Conservation (phyloP, 2,329 filamentous ascomycete genomes). For the Penicillium sclerotigenum region DNA sequence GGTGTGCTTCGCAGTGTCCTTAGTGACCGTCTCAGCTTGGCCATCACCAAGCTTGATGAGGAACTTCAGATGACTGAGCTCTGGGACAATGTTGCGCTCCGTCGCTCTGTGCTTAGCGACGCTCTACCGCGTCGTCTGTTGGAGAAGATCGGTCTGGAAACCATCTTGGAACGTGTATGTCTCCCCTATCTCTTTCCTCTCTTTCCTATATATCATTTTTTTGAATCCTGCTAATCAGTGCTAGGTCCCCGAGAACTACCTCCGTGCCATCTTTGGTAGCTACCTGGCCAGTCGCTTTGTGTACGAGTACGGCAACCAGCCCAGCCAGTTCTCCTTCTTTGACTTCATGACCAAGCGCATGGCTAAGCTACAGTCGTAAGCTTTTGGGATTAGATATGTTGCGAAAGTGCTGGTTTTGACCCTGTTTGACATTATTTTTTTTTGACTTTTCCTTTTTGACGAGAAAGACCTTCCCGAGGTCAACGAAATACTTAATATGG, state of each 20-base stretch:
- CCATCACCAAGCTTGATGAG: conserved; percentile 95
- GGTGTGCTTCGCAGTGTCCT: conserved; percentile 78
- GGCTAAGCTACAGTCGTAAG: conserved; percentile 29
- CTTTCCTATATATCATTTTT: too few relatives aligned
- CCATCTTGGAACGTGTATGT: conserved; percentile 73
- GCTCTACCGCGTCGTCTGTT: conserved; percentile 81
- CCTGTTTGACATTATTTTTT: not conserved
- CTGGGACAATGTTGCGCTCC: conserved; percentile 78
- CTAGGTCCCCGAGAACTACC: conserved; percentile 81
- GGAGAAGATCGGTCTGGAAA: conserved; percentile 86
- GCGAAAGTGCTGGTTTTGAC: not conserved
- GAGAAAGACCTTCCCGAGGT: conserved; percentile 1
- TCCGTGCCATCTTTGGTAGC: conserved; percentile 92
- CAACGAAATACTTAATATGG: conserved; percentile 11
- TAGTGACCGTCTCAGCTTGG: conserved; percentile 83
- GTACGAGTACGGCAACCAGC: conserved; percentile 88
- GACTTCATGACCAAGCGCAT: conserved; percentile 62
- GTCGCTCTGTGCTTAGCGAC: conserved; percentile 74
- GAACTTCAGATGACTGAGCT: conserved; percentile 90
- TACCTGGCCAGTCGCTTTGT: conserved; percentile 94
- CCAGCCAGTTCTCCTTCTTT: conserved; percentile 97
- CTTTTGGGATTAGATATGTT: conserved; percentile 2
- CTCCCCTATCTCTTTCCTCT: not conserved
- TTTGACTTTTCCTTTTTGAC: not conserved
- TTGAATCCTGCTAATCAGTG: conserved; percentile 19